Evolutionary conservation across 192 early-diverging fungal species (phyloP).

Genomic region (Coemansia furcata): DNA sequence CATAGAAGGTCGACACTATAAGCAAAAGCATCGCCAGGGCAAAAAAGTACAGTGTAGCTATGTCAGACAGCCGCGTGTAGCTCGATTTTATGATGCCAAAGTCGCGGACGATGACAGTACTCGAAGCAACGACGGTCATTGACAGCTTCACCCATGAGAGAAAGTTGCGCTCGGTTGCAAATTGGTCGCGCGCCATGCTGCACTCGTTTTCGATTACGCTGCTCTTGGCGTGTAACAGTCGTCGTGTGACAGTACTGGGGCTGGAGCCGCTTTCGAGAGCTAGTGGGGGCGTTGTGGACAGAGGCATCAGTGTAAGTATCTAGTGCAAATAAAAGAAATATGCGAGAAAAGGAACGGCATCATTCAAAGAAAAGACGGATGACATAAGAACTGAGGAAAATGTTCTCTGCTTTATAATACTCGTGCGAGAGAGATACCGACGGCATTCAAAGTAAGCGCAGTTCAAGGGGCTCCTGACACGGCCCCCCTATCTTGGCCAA

Average conservation of each 20-base stretch:
- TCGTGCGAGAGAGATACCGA: neutral
- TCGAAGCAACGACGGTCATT: slow-evolving; percentile 26
- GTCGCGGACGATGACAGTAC: slow-evolving; percentile 14
- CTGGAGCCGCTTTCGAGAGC: neutral
- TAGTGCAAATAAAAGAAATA: neutral
- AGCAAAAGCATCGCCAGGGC: slow-evolving; percentile 19
- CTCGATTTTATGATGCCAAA: slow-evolving; percentile 1
- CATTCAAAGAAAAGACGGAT: neutral
- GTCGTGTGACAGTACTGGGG: neutral
- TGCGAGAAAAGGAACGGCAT: neutral
- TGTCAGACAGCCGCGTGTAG: slow-evolving; percentile 7
- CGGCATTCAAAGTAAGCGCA: neutral
- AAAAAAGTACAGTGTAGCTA: slow-evolving; percentile 26
- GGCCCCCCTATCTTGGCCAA: neutral
- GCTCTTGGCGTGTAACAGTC: slow-evolving; percentile 2
- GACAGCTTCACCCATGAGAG: slow-evolving; percentile 47
- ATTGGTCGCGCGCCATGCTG: slow-evolving; percentile 53
- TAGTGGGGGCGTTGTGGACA: neutral
- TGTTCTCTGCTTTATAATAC: neutral
- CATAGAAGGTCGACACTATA: slow-evolving; percentile 17
- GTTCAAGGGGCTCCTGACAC: neutral
- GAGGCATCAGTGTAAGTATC: neutral
- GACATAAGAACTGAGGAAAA: neutral
- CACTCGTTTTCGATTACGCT: slow-evolving; percentile 35
- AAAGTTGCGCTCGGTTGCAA: slow-evolving; percentile 48